These are phyloP conservation scores for Hypericum androsaemum DNA, from an alignment of 345 rosid genomes.

Conservation along the genomic window DNA sequence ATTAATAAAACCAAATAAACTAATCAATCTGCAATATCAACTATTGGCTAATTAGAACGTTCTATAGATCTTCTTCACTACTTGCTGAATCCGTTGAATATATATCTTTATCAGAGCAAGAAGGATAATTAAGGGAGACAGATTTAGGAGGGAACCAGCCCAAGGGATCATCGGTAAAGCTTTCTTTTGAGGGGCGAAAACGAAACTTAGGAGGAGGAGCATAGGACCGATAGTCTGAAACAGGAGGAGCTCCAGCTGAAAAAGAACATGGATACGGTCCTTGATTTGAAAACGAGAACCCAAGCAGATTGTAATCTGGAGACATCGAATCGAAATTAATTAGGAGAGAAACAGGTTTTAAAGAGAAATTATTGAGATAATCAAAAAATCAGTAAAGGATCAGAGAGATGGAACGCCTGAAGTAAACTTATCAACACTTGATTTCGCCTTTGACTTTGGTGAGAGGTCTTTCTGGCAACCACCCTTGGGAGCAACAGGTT, in stretches of 20 bases:
- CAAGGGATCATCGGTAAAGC: too few species aligned
- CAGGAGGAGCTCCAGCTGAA: constrained; percentile 15
- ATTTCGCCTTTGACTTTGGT: constrained; percentile 10
- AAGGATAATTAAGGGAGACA: constrained; percentile 45
- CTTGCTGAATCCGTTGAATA: too few species aligned
- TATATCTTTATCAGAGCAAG: too few species aligned
- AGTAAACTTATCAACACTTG: constrained; percentile 10
- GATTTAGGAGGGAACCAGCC: constrained; percentile 70
- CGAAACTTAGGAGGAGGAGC: too few species aligned
- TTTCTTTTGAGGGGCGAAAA: too few species aligned
- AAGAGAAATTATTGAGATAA: too few species aligned
- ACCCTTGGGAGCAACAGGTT: constrained; percentile 14
- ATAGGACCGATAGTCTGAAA: constrained; percentile 12
- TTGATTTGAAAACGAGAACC: neutral
- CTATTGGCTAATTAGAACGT: too few species aligned
- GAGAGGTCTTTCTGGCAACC: constrained; percentile 7
- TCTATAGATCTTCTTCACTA: too few species aligned
- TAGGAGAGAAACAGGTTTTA: constrained; percentile 7
- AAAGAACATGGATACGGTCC: neutral
- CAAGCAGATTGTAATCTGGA: neutral
- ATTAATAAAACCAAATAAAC: too few species aligned
- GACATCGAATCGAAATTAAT: constrained; percentile 6
- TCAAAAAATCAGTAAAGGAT: constrained; percentile 11
- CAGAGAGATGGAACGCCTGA: constrained; percentile 27
- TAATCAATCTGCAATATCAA: too few species aligned